Evolutionary conservation across 2,329 filamentous ascomycete genomes (phyloP), one percentile per base, ranked within the genome.

Genomic region (Ploettnerulaceae sp.): DNA sequence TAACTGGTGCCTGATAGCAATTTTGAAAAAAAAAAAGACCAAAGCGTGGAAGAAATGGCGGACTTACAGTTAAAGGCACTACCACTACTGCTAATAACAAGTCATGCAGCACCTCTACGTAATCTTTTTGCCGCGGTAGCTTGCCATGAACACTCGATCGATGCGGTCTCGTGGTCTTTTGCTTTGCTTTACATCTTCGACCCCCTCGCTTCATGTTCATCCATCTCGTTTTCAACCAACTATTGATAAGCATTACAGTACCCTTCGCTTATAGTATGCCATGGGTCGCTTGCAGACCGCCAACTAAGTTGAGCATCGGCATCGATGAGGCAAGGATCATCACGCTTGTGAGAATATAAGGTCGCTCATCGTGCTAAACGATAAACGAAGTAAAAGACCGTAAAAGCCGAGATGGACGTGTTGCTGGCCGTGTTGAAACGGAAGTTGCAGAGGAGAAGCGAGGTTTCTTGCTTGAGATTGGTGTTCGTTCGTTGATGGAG

Each of bases 181-280:
- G n/a, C 14, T 15, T 15, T 21, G 14, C 18, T 22, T 18, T 22
- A 9, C 9, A 31, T 20, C 28, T 28, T 47, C 15, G 44, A 47
- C 12, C 44, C 44, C 4, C 35, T 47, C 29, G 37, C 34, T 11
- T 47, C 44, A 6, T 36, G 44, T 29, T 47, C 44, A 2, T 18
- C 35, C 21, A 40, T 34, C 21, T 28, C 28, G 3, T 9, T 34
- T 21, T 34, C 44, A 11, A 35, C 29, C 5, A 21, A 34, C 3
- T 5, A 7, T 7, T n/a, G n/a, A n/a, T n/a, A n/a, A n/a, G n/a
- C n/a, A n/a, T 7, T 1, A 1, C 9, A 35, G 15, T 40, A 26
- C 15, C 29, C 36, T 12, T 20, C 21, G 12, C n/a, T 35, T 4
- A 15, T 26, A 25, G 15, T 17, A 15, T 28, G 40, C n/a, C n/a